Percentiles rank a stretch among this genome's conserved stretches.
Evolutionary conservation across 2,329 filamentous ascomycete species (phyloP).

Genomic region (Colletotrichum simmondsii): DNA sequence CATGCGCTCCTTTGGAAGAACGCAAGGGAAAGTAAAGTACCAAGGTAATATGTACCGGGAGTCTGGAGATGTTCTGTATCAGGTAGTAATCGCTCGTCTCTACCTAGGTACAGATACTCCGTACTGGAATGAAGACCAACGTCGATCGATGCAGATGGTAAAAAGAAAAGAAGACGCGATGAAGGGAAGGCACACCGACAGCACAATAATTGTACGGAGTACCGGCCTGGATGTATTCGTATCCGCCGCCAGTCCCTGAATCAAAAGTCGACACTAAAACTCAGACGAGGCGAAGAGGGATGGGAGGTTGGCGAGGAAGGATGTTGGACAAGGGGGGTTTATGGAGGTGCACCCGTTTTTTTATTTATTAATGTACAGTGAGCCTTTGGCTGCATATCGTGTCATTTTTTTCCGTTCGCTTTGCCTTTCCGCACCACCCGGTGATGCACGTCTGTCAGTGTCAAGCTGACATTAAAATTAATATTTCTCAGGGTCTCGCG

Average conservation of each 20-base stretch:
- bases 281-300: not conserved
- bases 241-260: not conserved
- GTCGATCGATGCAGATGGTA: not conserved
- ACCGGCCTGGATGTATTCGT: not conserved
- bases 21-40: slow-evolving; percentile 1
- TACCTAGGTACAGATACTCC: too few relatives aligned
- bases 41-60: too few relatives aligned
- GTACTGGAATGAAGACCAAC: not conserved
- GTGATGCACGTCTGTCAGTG: not conserved
- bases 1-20: slow-evolving; percentile 18
- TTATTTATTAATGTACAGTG: not conserved
- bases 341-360: not conserved
- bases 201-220: not conserved
- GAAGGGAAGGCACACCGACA: not conserved
- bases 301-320: not conserved
- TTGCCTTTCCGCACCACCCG: not conserved
- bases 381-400: not conserved
- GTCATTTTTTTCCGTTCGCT: not conserved
- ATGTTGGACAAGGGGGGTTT: not conserved
- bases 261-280: not conserved
- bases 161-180: not conserved
- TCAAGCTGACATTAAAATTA: not conserved
- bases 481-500: not conserved
- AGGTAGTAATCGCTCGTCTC: too few relatives aligned
- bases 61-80: not conserved